A percentile compares a stretch with the other conserved stretches of the same genome.
phyloP scores from a whole-genome alignment of 2,329 filamentous ascomycete genomes.

The Trichophyton mentagrophytes region DNA sequence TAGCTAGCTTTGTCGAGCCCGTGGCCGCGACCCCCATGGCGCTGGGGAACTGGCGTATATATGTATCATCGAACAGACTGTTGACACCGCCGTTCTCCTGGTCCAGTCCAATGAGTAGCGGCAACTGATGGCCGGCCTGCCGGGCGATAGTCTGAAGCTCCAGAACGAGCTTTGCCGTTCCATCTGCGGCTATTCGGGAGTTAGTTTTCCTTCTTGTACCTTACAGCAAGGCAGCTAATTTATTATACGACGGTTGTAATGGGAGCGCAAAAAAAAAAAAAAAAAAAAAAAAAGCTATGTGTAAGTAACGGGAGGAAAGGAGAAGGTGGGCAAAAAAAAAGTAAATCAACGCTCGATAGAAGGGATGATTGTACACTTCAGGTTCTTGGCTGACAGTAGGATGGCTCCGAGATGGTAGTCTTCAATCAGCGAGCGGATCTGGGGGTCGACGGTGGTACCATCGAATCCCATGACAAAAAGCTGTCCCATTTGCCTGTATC shows the following conservation, averaged over 20 bases:
- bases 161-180: slow-evolving; percentile 75
- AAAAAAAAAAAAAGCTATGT: background rate
- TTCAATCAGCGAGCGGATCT: slow-evolving; percentile 51
- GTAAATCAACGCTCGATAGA: slow-evolving; percentile 1
- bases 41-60: slow-evolving; percentile 91
- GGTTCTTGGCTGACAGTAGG: slow-evolving; percentile 51
- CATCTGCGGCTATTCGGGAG: slow-evolving; percentile 59
- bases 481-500: slow-evolving; percentile 40
- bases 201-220: slow-evolving; percentile 17
- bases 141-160: slow-evolving; percentile 88
- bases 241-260: no score
- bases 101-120: slow-evolving; percentile 79
- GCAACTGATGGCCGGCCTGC: slow-evolving; percentile 77
- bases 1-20: slow-evolving; percentile 70
- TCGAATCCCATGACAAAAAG: slow-evolving; percentile 57
- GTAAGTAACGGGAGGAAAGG: background rate
- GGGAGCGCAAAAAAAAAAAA: slow-evolving; percentile 5
- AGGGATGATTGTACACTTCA: slow-evolving; percentile 40
- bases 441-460: slow-evolving; percentile 49
- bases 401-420: slow-evolving; percentile 75
- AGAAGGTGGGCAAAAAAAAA: slow-evolving; percentile 1
- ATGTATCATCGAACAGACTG: slow-evolving; percentile 88
- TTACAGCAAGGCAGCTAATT: background rate
- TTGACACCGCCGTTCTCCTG: slow-evolving; percentile 98
- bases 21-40: slow-evolving; percentile 95